phyloP scores from a whole-genome alignment of 2,329 filamentous ascomycete genomes.

The Coniochaeta pulveracea region DNA sequence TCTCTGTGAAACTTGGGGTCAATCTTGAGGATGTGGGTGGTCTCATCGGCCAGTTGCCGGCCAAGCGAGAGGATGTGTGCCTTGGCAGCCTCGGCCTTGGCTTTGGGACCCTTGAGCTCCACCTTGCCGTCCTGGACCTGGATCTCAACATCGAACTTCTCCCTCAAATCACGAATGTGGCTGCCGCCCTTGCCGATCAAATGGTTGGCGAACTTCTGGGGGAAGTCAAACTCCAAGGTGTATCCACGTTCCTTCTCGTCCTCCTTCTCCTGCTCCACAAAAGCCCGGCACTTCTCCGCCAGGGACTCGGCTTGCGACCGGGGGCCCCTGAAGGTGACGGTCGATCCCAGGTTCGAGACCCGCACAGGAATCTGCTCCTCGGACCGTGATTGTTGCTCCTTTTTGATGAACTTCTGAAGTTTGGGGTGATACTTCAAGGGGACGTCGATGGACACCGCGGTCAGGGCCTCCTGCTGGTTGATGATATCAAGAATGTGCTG shows the following conservation, averaged over 20 bases:
- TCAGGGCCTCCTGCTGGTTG: constrained; percentile 45
- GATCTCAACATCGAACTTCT: constrained; percentile 61
- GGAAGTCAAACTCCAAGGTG: constrained; percentile 80
- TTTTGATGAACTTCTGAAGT: constrained; percentile 52
- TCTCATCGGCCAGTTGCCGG: constrained; percentile 82
- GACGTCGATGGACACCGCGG: constrained; percentile 40
- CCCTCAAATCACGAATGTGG: constrained; percentile 53
- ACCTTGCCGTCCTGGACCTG: constrained; percentile 92
- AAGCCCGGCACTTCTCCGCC: constrained; percentile 60
- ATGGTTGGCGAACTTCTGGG: constrained; percentile 87
- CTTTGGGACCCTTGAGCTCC: constrained; percentile 89
- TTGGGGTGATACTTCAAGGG: constrained; percentile 52
- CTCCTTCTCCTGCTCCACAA: constrained; percentile 77
- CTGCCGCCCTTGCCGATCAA: constrained; percentile 59
- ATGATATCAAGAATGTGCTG: constrained; percentile 47
- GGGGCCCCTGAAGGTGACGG: constrained; percentile 68
- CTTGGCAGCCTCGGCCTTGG: constrained; percentile 82
- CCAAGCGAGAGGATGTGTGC: constrained; percentile 68
- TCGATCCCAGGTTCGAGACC: constrained; percentile 46
- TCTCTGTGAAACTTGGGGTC: constrained; percentile 90
- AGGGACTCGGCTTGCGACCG: constrained; percentile 60
- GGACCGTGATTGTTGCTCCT: constrained; percentile 47
- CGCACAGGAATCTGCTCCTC: constrained; percentile 48
- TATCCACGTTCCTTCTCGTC: constrained; percentile 92
- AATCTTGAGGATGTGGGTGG: constrained; percentile 77